Evolutionary conservation across 495 filamentous ascomycete species (phyloP).

Genomic region (Eremomyces bilateralis): DNA sequence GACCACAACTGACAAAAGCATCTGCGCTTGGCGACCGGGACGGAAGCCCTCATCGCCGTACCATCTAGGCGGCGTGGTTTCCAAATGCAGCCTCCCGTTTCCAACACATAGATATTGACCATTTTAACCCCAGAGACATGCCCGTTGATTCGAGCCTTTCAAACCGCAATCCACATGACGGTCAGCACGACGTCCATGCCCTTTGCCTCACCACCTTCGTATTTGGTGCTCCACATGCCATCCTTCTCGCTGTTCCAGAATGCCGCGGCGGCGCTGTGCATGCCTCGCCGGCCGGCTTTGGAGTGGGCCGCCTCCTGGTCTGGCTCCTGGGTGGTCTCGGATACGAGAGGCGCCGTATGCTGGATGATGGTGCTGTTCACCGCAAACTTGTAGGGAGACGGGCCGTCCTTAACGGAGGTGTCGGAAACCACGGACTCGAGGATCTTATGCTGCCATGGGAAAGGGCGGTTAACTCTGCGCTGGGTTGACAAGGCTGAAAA

Average conservation of each 20-base stretch:
- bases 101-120: too few species aligned
- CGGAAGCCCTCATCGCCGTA: too few species aligned
- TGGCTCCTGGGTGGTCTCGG: constrained; percentile 17
- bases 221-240: constrained; percentile 97
- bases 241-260: constrained; percentile 97
- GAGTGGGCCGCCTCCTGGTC: constrained; percentile 18
- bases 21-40: too few species aligned
- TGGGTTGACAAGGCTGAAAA: too few species aligned
- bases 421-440: constrained; percentile 71
- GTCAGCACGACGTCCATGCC: constrained; percentile 84
- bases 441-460: constrained; percentile 44
- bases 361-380: constrained; percentile 98
- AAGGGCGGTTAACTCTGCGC: background rate
- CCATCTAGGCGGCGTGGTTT: too few species aligned
- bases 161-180: constrained; percentile 66
- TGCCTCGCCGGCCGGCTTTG: constrained; percentile 63
- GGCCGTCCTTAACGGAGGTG: constrained; percentile 27
- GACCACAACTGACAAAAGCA: too few species aligned
- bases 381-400: constrained; percentile 57
- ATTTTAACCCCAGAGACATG: too few species aligned
- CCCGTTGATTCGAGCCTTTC: too few species aligned
- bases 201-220: constrained; percentile 57
- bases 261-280: constrained; percentile 87
- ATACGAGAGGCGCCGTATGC: constrained; percentile 36
- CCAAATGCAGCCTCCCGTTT: too few species aligned